phyloP scores from a whole-genome alignment of 2,329 filamentous ascomycete species.

The Elsinoe fawcettii region DNA sequence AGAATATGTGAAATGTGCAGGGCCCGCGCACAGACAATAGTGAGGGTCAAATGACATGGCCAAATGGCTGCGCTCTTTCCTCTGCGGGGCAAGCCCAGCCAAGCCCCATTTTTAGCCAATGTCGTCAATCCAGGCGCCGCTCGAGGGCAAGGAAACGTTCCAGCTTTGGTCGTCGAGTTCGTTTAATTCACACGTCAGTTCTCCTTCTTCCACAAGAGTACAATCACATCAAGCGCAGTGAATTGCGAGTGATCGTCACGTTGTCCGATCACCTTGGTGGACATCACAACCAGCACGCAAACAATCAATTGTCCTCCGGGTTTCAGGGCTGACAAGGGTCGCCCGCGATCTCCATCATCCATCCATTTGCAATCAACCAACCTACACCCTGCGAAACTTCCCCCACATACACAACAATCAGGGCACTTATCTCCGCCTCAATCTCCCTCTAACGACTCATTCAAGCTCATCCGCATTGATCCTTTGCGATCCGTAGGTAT shows the following conservation, averaged over 20 bases:
- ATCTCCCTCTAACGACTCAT: not conserved
- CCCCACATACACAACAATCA: not conserved
- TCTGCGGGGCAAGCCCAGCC: constrained; percentile 9
- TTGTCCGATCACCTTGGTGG: not conserved
- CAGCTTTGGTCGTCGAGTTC: not conserved
- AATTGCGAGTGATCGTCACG: not conserved
- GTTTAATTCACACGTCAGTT: not conserved
- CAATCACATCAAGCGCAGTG: not conserved
- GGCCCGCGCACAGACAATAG: not conserved
- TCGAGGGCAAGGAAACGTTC: constrained; percentile 9
- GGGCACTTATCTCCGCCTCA: not conserved
- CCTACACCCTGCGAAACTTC: constrained; percentile 4
- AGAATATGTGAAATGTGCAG: not conserved
- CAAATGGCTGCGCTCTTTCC: not conserved
- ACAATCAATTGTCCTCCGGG: not conserved
- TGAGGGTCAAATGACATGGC: not conserved
- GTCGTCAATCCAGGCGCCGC: constrained; percentile 5
- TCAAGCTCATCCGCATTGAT: not conserved
- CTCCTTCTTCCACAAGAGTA: not conserved
- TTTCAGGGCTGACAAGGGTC: constrained; percentile 11
- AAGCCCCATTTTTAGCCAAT: constrained; percentile 9
- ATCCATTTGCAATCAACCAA: constrained; percentile 5
- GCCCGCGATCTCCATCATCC: not conserved
- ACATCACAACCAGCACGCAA: not conserved
- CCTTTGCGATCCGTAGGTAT: constrained; percentile 6